phyloP scores from a whole-genome alignment of 768 basidiomycete genomes.

The Suillus paluster region DNA sequence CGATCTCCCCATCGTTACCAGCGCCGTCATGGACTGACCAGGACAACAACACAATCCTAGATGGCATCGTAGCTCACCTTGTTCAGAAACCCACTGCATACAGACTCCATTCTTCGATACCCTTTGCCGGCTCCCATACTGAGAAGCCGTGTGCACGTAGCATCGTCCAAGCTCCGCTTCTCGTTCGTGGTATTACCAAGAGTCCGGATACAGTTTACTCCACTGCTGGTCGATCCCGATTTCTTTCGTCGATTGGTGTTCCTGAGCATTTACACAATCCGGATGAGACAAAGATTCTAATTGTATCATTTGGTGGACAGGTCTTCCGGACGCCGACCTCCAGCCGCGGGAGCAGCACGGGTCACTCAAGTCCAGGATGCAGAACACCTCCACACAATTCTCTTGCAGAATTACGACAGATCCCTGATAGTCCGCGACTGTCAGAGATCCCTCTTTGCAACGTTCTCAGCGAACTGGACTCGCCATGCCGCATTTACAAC shows the following conservation, averaged over 20 bases:
- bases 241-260: constrained; percentile 65
- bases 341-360: constrained; percentile 32
- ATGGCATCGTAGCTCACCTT: constrained; percentile 50
- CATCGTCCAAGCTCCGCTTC: constrained; percentile 61
- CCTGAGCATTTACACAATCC: constrained; percentile 54
- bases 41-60: constrained; percentile 47
- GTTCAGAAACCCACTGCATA: constrained; percentile 32
- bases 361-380: constrained; percentile 40
- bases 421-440: not conserved
- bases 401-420: not conserved
- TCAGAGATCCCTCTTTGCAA: constrained; percentile 21
- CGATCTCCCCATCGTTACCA: constrained; percentile 54
- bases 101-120: constrained; percentile 47
- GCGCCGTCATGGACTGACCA: constrained; percentile 66
- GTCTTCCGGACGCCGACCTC: constrained; percentile 57
- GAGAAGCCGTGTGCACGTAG: constrained; percentile 36
- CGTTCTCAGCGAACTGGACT: constrained; percentile 37
- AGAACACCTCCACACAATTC: constrained; percentile 15
- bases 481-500: constrained; percentile 58
- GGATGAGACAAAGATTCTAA: constrained; percentile 57
- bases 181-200: constrained; percentile 61
- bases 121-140: constrained; percentile 33
- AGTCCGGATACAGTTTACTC: constrained; percentile 51
- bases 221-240: constrained; percentile 49
- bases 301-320: constrained; percentile 85